Conservation (phyloP, 352 stramenopile genomes). For the Phytophthora sojae region DNA sequence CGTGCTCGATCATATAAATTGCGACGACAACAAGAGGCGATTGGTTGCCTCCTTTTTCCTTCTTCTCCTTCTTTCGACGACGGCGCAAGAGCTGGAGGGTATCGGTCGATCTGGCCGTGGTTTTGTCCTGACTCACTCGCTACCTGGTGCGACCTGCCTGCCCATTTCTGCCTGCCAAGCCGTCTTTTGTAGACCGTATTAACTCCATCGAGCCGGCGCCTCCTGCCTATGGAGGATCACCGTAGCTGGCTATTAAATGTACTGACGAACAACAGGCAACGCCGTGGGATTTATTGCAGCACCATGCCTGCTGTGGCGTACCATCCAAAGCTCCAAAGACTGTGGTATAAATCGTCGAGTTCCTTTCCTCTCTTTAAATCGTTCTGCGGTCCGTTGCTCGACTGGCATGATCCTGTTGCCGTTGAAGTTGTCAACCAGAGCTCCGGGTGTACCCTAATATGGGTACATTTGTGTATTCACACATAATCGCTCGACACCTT, state of each 20-base stretch:
- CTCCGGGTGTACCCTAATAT: not conserved
- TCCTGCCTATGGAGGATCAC: not conserved
- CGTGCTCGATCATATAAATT: conserved; percentile 72
- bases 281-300: not conserved
- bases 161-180: conserved; percentile 9
- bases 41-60: conserved; percentile 1
- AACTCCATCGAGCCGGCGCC: conserved; percentile 16
- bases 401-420: not conserved
- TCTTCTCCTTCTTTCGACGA: conserved; percentile 18
- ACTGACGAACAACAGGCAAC: not conserved
- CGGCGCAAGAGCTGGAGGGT: conserved; percentile 3
- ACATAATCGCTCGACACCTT: not conserved
- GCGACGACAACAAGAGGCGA: conserved; percentile 25
- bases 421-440: not conserved
- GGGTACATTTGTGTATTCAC: not conserved
- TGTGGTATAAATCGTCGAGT: too few species aligned
- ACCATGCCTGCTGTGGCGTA: too few species aligned
- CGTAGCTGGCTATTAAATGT: conserved; percentile 28
- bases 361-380: too few species aligned
- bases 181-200: conserved; percentile 36
- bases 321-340: too few species aligned
- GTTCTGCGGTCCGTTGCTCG: too few species aligned
- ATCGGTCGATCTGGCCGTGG: not conserved
- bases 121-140: not conserved
- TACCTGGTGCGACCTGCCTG: conserved; percentile 9